Conservation (phyloP, 208 protist genomes). For the Leishmania martiniquensis region DNA sequence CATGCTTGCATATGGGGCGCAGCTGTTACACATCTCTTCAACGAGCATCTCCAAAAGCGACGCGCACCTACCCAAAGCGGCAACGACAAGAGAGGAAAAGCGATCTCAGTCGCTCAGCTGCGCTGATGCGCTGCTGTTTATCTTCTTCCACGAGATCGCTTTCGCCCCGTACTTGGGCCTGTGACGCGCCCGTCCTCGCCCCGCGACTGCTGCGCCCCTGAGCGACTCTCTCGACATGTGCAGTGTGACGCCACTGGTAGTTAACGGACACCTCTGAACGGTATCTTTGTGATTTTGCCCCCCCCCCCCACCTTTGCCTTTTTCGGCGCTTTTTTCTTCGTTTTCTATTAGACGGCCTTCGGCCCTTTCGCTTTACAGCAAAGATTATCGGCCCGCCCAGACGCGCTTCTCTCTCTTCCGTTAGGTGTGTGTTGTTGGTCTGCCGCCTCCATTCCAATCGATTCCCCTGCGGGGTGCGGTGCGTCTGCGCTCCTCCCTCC, state of each 20-base stretch:
- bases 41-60: neutral
- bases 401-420: neutral
- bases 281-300: neutral
- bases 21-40: neutral
- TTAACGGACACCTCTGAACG: neutral
- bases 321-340: too few relatives aligned
- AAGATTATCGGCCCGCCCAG: too few relatives aligned
- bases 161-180: neutral
- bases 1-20: neutral
- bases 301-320: neutral
- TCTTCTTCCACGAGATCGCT: neutral
- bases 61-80: neutral
- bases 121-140: neutral
- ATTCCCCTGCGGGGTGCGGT: neutral
- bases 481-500: conserved; percentile 6
- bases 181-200: neutral
- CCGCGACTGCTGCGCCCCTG: neutral
- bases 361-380: too few relatives aligned
- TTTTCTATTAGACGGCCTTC: too few relatives aligned
- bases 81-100: neutral
- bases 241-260: neutral
- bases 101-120: neutral
- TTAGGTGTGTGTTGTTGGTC: neutral
- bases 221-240: neutral
- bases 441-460: neutral